Evolutionary conservation across 108 stramenopile genomes (phyloP).

Genomic region (Cyclotella sp.): DNA sequence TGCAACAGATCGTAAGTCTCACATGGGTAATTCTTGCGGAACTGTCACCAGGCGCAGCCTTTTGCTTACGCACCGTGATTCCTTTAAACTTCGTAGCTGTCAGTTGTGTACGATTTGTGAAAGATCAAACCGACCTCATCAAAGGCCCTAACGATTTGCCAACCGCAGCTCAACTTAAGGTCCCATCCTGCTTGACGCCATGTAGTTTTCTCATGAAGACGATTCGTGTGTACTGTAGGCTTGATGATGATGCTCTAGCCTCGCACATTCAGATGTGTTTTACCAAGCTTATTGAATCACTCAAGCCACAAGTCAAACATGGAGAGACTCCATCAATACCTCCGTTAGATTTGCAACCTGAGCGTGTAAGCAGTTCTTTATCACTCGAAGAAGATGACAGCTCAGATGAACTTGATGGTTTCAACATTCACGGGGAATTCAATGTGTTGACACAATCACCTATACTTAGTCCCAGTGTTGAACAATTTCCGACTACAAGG

Average conservation of each 20-base stretch:
- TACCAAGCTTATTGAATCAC: slow-evolving; percentile 4
- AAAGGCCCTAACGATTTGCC: slow-evolving; percentile 52
- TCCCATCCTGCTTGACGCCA: slow-evolving; percentile 41
- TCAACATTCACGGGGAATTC: not conserved
- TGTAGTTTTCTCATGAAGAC: slow-evolving; percentile 40
- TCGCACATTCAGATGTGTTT: slow-evolving; percentile 4
- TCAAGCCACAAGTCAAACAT: not conserved
- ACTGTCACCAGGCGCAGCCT: not conserved
- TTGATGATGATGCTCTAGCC: not conserved
- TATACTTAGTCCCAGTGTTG: not conserved
- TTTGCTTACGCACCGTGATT: not conserved
- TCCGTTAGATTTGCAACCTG: not conserved
- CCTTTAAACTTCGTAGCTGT: slow-evolving; percentile 56
- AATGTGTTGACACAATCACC: slow-evolving; percentile 17
- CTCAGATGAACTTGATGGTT: not conserved
- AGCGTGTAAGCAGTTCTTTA: not conserved
- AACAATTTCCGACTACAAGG: not conserved
- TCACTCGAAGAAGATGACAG: not conserved
- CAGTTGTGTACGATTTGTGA: slow-evolving; percentile 69
- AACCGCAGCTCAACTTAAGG: slow-evolving; percentile 36
- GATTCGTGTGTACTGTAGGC: slow-evolving; percentile 60
- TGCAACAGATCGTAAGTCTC: slow-evolving; percentile 60
- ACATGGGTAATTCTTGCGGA: not conserved
- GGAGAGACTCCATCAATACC: not conserved
- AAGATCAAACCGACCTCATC: slow-evolving; percentile 43